Evolutionary conservation across 2,329 filamentous ascomycete genomes (phyloP).

Genomic region (Sclerotinia sclerotiorum): DNA sequence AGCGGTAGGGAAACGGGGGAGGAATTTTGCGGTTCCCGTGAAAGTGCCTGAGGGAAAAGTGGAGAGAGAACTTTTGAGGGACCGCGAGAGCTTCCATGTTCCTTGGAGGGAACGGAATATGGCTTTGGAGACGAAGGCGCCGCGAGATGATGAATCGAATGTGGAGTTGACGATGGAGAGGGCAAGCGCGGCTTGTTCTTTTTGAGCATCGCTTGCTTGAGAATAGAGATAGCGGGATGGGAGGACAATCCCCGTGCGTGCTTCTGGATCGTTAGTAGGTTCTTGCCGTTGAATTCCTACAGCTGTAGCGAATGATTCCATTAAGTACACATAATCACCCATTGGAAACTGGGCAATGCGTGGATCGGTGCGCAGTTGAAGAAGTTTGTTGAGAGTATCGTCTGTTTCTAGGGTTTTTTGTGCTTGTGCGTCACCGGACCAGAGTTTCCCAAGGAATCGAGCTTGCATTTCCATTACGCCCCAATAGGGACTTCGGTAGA

Average conservation of each 20-base stretch:
- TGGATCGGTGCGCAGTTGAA: slow-evolving; percentile 36
- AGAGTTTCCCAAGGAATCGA: slow-evolving; percentile 62
- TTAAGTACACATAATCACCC: slow-evolving; percentile 75
- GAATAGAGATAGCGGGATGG: slow-evolving; percentile 48
- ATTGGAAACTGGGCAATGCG: slow-evolving; percentile 72
- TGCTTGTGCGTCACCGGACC: slow-evolving; percentile 45
- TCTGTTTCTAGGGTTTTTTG: slow-evolving; percentile 34
- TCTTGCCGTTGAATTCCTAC: slow-evolving; percentile 51
- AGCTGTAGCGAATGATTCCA: slow-evolving; percentile 66
- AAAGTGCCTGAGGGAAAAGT: slow-evolving; percentile 65
- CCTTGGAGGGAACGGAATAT: slow-evolving; percentile 72
- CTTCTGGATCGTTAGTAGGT: slow-evolving; percentile 40
- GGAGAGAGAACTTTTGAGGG: slow-evolving; percentile 53
- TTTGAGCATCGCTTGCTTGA: slow-evolving; percentile 45
- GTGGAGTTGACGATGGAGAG: slow-evolving; percentile 28
- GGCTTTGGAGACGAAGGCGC: slow-evolving; percentile 60
- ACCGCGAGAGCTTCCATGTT: slow-evolving; percentile 62
- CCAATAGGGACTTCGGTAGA: slow-evolving; percentile 84
- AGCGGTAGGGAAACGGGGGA: slow-evolving; percentile 59
- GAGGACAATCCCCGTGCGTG: slow-evolving; percentile 45
- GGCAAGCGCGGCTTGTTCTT: slow-evolving; percentile 46
- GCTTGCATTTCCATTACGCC: slow-evolving; percentile 86
- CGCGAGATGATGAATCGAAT: slow-evolving; percentile 34
- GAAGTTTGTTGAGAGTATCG: slow-evolving; percentile 33
- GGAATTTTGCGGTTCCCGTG: slow-evolving; percentile 63